These are phyloP conservation scores for Arthrobotrys megalospora DNA, from an alignment of 2,329 filamentous ascomycete genomes.

Conservation along the genomic window DNA sequence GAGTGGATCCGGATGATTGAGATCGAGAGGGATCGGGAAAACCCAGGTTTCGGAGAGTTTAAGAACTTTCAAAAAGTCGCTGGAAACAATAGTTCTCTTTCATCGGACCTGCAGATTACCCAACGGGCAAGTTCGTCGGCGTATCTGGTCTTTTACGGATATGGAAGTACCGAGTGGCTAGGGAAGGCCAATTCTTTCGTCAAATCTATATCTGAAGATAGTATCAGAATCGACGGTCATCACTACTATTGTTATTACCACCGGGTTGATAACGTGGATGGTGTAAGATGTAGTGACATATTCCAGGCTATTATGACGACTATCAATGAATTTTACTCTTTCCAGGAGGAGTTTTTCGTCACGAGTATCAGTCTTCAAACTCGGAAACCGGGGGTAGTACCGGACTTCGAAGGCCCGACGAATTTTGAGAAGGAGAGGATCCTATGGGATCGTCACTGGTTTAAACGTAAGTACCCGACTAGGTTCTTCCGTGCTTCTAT, in stretches of 20 bases:
- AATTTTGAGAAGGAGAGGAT: constrained; percentile 18
- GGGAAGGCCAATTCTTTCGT: not conserved
- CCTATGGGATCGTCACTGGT: constrained; percentile 14
- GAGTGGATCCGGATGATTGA: not conserved
- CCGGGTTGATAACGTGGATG: constrained; percentile 7
- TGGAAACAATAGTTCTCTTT: constrained; percentile 3
- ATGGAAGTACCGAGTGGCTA: not conserved
- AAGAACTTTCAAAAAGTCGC: not conserved
- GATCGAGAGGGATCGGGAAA: not conserved
- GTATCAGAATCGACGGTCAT: not conserved
- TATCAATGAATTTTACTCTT: constrained; percentile 7
- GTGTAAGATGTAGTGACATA: constrained; percentile 19
- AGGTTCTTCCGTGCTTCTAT: not conserved
- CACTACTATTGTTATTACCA: constrained; percentile 5
- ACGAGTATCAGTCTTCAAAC: constrained; percentile 9
- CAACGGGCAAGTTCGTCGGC: constrained; percentile 7
- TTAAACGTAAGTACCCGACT: constrained; percentile 7
- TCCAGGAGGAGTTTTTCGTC: constrained; percentile 20
- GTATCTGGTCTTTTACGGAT: constrained; percentile 12
- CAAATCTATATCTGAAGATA: constrained; percentile 5
- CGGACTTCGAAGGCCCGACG: not conserved
- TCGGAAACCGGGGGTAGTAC: not conserved
- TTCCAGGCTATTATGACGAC: not conserved
- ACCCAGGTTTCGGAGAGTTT: constrained; percentile 1
- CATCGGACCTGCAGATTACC: constrained; percentile 9